These are phyloP conservation scores for Acanthamoeba divionensis DNA, from an alignment of 208 protist genomes.

Conservation along the genomic window DNA sequence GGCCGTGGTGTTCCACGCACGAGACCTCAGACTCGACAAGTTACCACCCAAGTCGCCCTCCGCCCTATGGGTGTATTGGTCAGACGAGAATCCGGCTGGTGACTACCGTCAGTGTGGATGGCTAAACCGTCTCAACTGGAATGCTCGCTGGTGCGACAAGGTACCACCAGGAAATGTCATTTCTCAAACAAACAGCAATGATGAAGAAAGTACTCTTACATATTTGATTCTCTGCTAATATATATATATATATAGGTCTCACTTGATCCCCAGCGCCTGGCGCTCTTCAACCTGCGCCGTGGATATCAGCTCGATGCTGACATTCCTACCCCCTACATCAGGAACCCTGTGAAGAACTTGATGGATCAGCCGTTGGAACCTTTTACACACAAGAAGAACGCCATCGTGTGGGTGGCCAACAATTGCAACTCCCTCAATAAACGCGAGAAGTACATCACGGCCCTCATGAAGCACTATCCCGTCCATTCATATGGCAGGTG, in stretches of 20 bases:
- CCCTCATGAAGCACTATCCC: conserved; percentile 36
- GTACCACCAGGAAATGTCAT: no score
- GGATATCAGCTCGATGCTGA: conserved; percentile 27
- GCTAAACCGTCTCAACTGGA: not conserved
- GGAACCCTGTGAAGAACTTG: not conserved
- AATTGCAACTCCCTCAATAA: conserved; percentile 22
- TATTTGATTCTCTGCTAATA: not conserved
- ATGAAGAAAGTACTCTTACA: no score
- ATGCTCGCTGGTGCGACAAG: not conserved
- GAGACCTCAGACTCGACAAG: not conserved
- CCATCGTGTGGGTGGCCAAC: conserved; percentile 1
- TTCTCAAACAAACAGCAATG: no score
- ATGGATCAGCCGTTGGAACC: not conserved
- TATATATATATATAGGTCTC: not conserved
- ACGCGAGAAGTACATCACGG: not conserved
- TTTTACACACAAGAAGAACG: not conserved
- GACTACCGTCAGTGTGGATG: not conserved
- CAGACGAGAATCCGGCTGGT: not conserved
- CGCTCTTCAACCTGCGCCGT: not conserved
- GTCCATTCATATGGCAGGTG: conserved; percentile 7
- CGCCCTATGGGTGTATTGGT: not conserved
- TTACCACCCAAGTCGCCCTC: not conserved
- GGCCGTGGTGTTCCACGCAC: conserved; percentile 1
- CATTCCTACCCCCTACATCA: not conserved
- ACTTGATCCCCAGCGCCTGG: not conserved